These are phyloP conservation scores for Artemisia tridentata DNA, from an alignment of 129 eudicot genomes.

Conservation along the genomic window DNA sequence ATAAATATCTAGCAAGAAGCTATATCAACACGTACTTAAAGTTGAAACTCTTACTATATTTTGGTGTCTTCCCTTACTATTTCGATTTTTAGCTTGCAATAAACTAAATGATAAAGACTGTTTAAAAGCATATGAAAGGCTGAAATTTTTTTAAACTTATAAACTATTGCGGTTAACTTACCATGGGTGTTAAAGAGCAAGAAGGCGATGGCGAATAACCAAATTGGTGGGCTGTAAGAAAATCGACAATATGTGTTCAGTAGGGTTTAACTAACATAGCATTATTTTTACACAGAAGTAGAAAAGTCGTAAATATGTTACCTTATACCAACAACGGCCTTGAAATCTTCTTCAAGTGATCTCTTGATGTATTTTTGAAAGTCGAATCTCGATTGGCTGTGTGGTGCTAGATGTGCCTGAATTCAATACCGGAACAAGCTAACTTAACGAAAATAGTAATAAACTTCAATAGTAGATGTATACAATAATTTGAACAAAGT, in stretches of 20 bases:
- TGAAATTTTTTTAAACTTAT: neutral
- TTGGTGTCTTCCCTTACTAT: no score
- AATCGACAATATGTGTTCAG: neutral
- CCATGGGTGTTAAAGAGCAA: constrained; percentile 55
- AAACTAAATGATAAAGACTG: neutral
- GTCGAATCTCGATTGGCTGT: constrained; percentile 42
- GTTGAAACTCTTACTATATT: no score
- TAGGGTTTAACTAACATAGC: neutral
- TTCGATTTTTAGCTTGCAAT: neutral
- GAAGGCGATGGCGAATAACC: constrained; percentile 48
- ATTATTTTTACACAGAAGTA: neutral
- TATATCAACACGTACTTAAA: no score
- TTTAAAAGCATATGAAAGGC: neutral
- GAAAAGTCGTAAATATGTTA: neutral
- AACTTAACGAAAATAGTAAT: no score
- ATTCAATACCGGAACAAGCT: constrained; percentile 3
- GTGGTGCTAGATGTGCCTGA: constrained; percentile 61
- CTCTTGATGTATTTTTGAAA: constrained; percentile 56
- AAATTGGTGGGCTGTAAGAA: constrained; percentile 50
- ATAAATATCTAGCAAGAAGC: no score
- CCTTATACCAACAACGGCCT: constrained; percentile 60
- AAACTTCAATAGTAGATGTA: no score
- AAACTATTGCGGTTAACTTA: neutral
- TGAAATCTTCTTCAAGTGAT: constrained; percentile 62
- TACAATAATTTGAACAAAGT: no score